Evolutionary conservation across 192 early-diverging fungal species (phyloP).

Genomic region (Coemansia sp.): DNA sequence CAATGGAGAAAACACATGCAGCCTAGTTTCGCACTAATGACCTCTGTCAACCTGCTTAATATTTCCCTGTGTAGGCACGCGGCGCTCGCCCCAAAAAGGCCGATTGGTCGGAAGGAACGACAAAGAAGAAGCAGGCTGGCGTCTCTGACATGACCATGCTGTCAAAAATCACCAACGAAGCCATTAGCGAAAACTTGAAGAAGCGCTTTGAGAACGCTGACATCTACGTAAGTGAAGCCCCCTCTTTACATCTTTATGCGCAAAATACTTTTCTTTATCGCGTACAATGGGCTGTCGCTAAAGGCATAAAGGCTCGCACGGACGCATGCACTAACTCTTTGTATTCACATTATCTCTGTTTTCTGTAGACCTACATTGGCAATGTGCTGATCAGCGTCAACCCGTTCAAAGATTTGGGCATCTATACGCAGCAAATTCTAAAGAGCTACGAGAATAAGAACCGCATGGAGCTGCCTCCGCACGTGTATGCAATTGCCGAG

Average conservation of each 20-base stretch:
- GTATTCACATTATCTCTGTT: background rate
- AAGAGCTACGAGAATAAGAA: constrained; percentile 85
- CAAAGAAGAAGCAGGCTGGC: constrained; percentile 77
- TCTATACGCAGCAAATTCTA: constrained; percentile 90
- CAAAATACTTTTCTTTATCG: background rate
- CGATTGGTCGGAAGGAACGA: constrained; percentile 70
- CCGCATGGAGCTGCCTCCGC: constrained; percentile 87
- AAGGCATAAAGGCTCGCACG: constrained; percentile 40
- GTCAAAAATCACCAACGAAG: constrained; percentile 92
- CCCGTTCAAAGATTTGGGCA: constrained; percentile 93
- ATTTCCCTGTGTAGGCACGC: constrained; percentile 31
- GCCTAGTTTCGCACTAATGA: background rate
- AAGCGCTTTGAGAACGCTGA: constrained; percentile 82
- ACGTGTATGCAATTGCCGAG: constrained; percentile 97
- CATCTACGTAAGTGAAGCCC: constrained; percentile 76
- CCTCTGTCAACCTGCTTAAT: background rate
- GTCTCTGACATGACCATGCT: constrained; percentile 89
- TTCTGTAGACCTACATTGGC: constrained; percentile 86
- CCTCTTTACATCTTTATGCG: constrained; percentile 8
- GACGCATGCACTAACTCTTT: background rate
- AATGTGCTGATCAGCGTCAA: constrained; percentile 88
- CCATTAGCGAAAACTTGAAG: constrained; percentile 91
- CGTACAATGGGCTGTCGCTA: background rate
- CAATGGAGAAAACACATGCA: background rate
- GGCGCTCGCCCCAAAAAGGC: constrained; percentile 58